Conservation (phyloP, 2,329 filamentous ascomycete species). For the Colletotrichum sp. region DNA sequence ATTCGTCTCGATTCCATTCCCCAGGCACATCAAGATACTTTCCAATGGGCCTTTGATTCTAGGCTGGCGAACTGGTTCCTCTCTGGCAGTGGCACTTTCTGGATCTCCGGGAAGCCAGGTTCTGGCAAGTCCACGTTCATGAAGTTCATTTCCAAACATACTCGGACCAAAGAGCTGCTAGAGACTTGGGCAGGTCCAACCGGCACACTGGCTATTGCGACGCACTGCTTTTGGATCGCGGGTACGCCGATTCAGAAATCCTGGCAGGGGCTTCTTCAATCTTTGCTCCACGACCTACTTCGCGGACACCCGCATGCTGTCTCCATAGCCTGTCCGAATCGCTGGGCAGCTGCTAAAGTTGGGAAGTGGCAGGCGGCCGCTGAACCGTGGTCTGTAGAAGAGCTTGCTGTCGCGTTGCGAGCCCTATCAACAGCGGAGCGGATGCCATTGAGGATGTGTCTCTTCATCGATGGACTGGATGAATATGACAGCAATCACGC, state of each 20-base stretch:
- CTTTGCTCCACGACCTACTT: neutral
- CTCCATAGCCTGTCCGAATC: neutral
- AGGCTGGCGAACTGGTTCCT: neutral
- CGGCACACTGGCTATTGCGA: neutral
- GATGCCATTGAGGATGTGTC: neutral
- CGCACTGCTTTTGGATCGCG: neutral
- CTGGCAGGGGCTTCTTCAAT: neutral
- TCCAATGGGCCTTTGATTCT: neutral
- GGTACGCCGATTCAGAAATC: neutral
- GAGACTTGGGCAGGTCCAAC: neutral
- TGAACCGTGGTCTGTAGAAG: neutral
- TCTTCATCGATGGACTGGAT: neutral
- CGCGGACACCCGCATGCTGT: neutral
- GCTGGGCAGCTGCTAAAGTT: neutral
- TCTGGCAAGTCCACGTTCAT: neutral
- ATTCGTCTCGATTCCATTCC: neutral
- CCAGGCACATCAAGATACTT: neutral
- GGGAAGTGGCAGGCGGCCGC: neutral
- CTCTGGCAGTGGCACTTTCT: neutral
- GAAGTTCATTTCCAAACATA: neutral
- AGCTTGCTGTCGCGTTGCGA: neutral
- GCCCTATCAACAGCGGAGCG: neutral
- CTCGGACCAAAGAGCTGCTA: neutral
- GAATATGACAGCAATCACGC: neutral
- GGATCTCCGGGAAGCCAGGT: neutral